These are phyloP conservation scores for Trifolium dubium DNA, from an alignment of 306 rosid genomes.

Conservation along the genomic window DNA sequence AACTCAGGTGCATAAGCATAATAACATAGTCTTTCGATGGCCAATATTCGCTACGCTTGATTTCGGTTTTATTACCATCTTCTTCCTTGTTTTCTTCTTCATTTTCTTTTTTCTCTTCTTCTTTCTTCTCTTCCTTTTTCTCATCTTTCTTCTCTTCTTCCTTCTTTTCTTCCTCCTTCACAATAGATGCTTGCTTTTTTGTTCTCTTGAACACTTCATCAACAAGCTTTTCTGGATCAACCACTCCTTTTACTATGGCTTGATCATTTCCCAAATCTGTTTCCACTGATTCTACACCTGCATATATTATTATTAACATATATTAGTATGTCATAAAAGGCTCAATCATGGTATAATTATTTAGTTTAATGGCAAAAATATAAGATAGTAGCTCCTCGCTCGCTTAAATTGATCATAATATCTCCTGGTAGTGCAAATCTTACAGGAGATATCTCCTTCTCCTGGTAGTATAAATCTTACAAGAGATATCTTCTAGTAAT, in stretches of 20 bases:
- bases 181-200: constrained; percentile 69
- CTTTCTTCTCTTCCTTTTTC: constrained; percentile 39
- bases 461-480: too few relatives aligned
- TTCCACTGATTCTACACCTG: constrained; percentile 96
- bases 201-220: constrained; percentile 73
- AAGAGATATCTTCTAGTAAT: too few relatives aligned
- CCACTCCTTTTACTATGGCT: constrained; percentile 75
- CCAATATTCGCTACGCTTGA: constrained; percentile 66
- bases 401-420: too few relatives aligned
- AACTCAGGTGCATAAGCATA: constrained; percentile 60
- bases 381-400: too few relatives aligned
- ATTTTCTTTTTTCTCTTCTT: constrained; percentile 47
- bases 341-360: too few relatives aligned
- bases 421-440: too few relatives aligned
- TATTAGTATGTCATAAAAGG: not conserved
- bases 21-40: constrained; percentile 56
- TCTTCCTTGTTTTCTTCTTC: constrained; percentile 56
- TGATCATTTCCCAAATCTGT: constrained; percentile 65
- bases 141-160: constrained; percentile 52
- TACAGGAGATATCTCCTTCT: too few relatives aligned
- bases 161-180: constrained; percentile 64
- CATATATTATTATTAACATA: constrained; percentile 20
- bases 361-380: too few relatives aligned
- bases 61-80: constrained; percentile 54
- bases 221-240: constrained; percentile 69